Evolutionary conservation across 257 asterid species (phyloP), one percentile per base, ranked within the genome.

Genomic region (Nyctanthes arbortristis): DNA sequence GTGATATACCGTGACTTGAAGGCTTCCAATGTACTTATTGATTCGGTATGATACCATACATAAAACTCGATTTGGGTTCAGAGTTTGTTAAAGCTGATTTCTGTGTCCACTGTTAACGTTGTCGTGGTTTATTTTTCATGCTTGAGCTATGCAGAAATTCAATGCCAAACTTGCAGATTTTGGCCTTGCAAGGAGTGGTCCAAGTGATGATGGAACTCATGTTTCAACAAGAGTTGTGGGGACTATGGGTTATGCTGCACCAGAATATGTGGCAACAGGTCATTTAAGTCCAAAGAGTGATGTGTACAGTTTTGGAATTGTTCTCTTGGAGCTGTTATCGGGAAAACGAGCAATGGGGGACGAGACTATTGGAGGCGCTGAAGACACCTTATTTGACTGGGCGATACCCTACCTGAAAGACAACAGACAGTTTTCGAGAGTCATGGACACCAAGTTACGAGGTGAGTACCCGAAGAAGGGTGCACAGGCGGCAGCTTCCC

Each of bases 171-270:
- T 84, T 7, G 82, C 89, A 1, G 89, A 84, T 62, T 84, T 84
- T 54, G 89, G 89, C 12, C 87, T 84, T 9, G 89, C 87, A 28
- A 77, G 89, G 58, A 85, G 71, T 47, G 87, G 89, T 13, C 89
- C 89, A 1, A 82, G 55, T 43, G 89, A 87, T 0, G 89, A 84
- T 37, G 66, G 77, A 66, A 81, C 87, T 9, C 89, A 84, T 36
- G 89, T 84, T 29, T 84, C 89, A 0, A 84, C 89, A 31, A 75
- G 89, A 13, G 84, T 84, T 7, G 45, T 84, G 37, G 89, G 89
- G 11, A 84, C 89, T 4, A 66, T 80, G 18, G 89, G 89, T 16
- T 84, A 84, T 9, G 89, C 89, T 52, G 89, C 89, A 18, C 89
- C 89, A 0, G 89, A 84, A 69, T 84, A 84, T 33, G 77, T 84